Evolutionary conservation across 495 filamentous ascomycete genomes (phyloP).

Genomic region (Saxophila tyrrhenica): DNA sequence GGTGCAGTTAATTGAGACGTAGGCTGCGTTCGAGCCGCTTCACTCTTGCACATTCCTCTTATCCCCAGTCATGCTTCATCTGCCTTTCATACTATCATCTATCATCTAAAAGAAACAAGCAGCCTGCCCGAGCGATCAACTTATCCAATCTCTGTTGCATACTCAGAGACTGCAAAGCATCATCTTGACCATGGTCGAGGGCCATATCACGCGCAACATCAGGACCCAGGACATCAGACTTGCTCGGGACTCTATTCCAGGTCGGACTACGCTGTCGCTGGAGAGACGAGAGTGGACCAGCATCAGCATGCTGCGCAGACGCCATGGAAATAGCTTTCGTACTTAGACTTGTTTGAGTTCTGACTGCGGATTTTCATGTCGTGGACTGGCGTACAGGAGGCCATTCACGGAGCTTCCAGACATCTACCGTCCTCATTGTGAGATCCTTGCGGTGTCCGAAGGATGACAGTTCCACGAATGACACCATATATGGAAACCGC

Average conservation of each 20-base stretch:
- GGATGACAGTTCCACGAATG: not conserved
- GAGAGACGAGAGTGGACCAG: constrained; percentile 45
- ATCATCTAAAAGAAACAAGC: too few relatives aligned
- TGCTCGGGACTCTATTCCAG: constrained; percentile 25
- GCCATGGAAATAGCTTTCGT: constrained; percentile 25
- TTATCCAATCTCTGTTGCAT: too few relatives aligned
- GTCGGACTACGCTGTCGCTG: constrained; percentile 33
- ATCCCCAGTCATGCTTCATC: too few relatives aligned
- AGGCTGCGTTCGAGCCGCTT: too few relatives aligned
- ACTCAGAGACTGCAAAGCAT: too few relatives aligned
- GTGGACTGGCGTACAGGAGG: constrained; percentile 49
- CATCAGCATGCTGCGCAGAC: not conserved
- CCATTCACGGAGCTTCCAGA: constrained; percentile 35
- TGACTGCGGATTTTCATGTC: constrained; percentile 47
- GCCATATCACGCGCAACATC: constrained; percentile 1
- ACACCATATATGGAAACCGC: constrained; percentile 3
- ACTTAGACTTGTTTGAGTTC: constrained; percentile 45
- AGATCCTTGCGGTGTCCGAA: constrained; percentile 39
- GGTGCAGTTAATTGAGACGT: too few relatives aligned
- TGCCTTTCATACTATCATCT: too few relatives aligned
- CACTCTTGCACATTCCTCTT: too few relatives aligned
- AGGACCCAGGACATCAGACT: constrained; percentile 7
- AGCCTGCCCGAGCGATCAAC: too few relatives aligned
- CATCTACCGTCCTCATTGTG: constrained; percentile 38
- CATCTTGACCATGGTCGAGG: too few relatives aligned